phyloP scores from a whole-genome alignment of 805 yeast genomes.

The Teunomyces tritomae region DNA sequence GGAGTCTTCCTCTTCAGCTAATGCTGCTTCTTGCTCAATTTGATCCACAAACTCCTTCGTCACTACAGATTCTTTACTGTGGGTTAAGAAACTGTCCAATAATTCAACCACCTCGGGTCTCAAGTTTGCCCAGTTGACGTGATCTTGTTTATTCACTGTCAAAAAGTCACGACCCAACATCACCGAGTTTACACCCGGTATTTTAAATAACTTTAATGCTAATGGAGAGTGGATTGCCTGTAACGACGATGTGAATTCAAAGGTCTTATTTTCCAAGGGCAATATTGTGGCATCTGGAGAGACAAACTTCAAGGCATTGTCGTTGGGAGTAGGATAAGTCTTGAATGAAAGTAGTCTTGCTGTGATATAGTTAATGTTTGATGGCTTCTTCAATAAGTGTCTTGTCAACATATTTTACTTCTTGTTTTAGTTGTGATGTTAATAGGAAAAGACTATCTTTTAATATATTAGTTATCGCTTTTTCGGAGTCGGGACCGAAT shows the following conservation, averaged over 20 bases:
- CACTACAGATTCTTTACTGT: slow-evolving; percentile 36
- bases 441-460: neutral
- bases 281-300: slow-evolving; percentile 45
- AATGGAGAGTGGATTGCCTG: slow-evolving; percentile 62
- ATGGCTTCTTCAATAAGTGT: neutral
- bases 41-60: slow-evolving; percentile 41
- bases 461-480: slow-evolving; percentile 2
- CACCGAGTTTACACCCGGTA: slow-evolving; percentile 64
- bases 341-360: slow-evolving; percentile 33
- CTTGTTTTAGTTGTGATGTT: neutral
- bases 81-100: slow-evolving; percentile 47
- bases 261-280: slow-evolving; percentile 46
- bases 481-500: slow-evolving; percentile 6
- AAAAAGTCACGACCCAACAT: slow-evolving; percentile 75
- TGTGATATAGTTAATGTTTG: neutral
- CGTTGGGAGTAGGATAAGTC: slow-evolving; percentile 68
- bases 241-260: slow-evolving; percentile 52
- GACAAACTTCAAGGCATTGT: slow-evolving; percentile 68
- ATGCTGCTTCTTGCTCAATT: slow-evolving; percentile 38
- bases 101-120: slow-evolving; percentile 63
- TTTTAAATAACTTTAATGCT: slow-evolving; percentile 56
- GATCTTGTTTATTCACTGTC: slow-evolving; percentile 66
- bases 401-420: neutral
- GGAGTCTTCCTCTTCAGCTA: slow-evolving; percentile 48
- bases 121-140: slow-evolving; percentile 55